Base-by-base conservation (phyloP, 2,329 filamentous ascomycete species). In the Didymella glomerata region DNA sequence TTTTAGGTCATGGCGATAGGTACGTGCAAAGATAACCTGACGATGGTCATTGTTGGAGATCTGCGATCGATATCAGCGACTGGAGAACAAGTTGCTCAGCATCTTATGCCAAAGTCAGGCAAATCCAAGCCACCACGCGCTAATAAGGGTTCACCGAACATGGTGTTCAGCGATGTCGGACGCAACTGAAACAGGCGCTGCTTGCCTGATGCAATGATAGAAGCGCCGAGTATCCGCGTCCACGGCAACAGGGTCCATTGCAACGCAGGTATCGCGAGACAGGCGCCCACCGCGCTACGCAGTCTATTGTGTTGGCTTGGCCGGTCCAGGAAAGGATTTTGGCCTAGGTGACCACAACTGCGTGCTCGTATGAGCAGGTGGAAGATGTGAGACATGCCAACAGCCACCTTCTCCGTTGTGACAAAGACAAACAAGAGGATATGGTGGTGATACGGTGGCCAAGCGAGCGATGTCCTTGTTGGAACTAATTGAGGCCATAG, bases 351-450 rank as follows among this genome's bases (percentile, higher is more conserved):
- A 40, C 46, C 10, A 47, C 18, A 16, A 34, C 16, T 36, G 30
- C 48, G 32, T 46, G 50, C 50, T 54, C 46, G 56, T 44, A 20
- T 42, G 41, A 22, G 44, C 46, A 52, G 36, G 45, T 55, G 56
- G 48, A 55, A 53, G 54, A 40, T 22, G 41, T 50, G 57, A 57
- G 57, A 51, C 53, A 55, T 53, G 47, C 50, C 42, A 52, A 38
- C 63, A 60, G 65, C 67, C 65, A 66, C 62, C 51, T 55, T 49
- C 25, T 54, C 40, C 41, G 48, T 53, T 60, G 48, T 64, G 66
- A 63, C 59, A 60, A 66, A 60, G 59, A 54, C 50, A 48, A 63
- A 57, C 49, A 45, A 54, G 25, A 30, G 45, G 24, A 41, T n/a
- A 52, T 20, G 44, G 55, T 45, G 38, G 41, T 55, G 45, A 51